These are phyloP conservation scores for Chlorella sp. DNA, from an alignment of 139 green algal species.

Conservation along the genomic window DNA sequence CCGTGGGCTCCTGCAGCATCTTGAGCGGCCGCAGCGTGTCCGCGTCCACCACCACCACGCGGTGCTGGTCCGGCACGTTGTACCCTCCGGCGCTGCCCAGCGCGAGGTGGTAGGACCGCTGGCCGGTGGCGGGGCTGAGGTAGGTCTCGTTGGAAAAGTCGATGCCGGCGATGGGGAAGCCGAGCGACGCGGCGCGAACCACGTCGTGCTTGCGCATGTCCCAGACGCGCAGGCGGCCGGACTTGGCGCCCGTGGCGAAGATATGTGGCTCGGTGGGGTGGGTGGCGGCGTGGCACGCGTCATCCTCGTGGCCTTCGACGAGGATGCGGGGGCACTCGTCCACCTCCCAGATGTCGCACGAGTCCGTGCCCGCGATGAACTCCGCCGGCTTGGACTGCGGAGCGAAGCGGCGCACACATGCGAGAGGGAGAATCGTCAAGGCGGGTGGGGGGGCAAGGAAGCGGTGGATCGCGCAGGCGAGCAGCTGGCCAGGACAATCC, in stretches of 20 bases:
- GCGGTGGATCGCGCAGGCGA: too few species aligned
- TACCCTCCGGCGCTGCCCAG: slow-evolving; percentile 21
- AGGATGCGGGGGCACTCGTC: slow-evolving; percentile 30
- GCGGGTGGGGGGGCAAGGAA: too few species aligned
- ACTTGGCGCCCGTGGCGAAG: slow-evolving; percentile 34
- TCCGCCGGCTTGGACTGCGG: slow-evolving; percentile 14
- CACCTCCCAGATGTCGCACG: slow-evolving; percentile 57
- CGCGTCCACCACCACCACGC: slow-evolving; percentile 34
- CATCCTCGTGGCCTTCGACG: slow-evolving; percentile 39
- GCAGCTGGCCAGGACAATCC: too few species aligned
- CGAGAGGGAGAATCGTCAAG: too few species aligned
- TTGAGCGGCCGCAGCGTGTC: slow-evolving; percentile 42
- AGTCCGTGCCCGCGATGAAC: slow-evolving; percentile 43
- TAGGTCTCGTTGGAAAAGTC: slow-evolving; percentile 18
- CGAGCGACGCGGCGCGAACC: slow-evolving; percentile 12
- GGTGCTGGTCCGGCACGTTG: not conserved
- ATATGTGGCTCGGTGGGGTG: slow-evolving; percentile 28
- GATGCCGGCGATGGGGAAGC: slow-evolving; percentile 17
- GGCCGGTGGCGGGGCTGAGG: not conserved
- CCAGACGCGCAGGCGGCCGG: slow-evolving; percentile 27
- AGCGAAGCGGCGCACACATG: too few species aligned
- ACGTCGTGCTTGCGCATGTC: slow-evolving; percentile 25
- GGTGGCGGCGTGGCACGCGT: slow-evolving; percentile 20
- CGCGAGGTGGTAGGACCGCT: slow-evolving; percentile 19
- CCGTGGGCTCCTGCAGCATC: slow-evolving; percentile 20